Conservation (phyloP, 2,329 filamentous ascomycete species). For the Diaporthe vaccinii region DNA sequence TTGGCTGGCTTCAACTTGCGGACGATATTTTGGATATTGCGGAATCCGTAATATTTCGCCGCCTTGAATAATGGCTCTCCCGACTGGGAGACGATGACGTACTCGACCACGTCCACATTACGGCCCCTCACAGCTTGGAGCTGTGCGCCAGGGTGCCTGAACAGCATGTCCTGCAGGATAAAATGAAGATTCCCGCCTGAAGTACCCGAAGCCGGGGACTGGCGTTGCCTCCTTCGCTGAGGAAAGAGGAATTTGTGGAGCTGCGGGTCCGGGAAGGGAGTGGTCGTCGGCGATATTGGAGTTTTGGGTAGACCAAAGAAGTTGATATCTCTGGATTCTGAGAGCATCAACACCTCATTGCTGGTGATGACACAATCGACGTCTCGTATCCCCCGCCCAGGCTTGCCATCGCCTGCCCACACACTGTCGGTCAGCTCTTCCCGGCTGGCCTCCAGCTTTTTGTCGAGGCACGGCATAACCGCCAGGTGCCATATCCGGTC, state of each 20-base stretch:
- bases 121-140: conserved; percentile 82
- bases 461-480: conserved; percentile 99
- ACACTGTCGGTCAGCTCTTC: conserved; percentile 88
- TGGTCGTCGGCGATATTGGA: conserved; percentile 58
- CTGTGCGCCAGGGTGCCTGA: conserved; percentile 77
- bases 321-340: conserved; percentile 81
- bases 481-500: conserved; percentile 93
- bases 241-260: conserved; percentile 84
- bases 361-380: conserved; percentile 99
- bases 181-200: conserved; percentile 93
- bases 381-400: conserved; percentile 77
- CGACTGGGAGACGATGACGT: conserved; percentile 71
- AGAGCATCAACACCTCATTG: conserved; percentile 92
- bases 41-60: conserved; percentile 95
- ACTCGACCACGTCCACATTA: conserved; percentile 93
- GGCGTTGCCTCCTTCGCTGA: conserved; percentile 55
- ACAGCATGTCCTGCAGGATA: conserved; percentile 81
- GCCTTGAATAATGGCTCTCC: conserved; percentile 78
- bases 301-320: conserved; percentile 79
- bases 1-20: conserved; percentile 88
- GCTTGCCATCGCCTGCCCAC: conserved; percentile 71
- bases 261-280: conserved; percentile 79
- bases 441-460: conserved; percentile 96
- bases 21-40: conserved; percentile 98
- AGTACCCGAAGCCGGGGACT: conserved; percentile 74